Evolutionary conservation across 306 rosid species (phyloP).

Genomic region (Lotus japonicus): DNA sequence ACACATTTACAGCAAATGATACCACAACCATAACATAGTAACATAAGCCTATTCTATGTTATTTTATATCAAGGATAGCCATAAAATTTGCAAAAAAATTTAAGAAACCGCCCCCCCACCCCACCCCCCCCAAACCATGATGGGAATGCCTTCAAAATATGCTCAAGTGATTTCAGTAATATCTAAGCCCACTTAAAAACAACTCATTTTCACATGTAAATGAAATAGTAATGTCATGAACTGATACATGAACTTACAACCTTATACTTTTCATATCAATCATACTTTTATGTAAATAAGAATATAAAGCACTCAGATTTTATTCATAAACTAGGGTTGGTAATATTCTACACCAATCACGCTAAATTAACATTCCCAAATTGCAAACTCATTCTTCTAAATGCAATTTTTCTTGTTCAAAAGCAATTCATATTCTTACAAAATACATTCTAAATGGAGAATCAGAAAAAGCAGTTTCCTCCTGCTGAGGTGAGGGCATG

Average conservation of each 20-base stretch:
- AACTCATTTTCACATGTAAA: no score
- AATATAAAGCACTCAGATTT: neutral
- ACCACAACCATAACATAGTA: constrained; percentile 11
- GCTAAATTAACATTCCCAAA: no score
- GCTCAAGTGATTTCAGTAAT: constrained; percentile 1
- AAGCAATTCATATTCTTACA: no score
- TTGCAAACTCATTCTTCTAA: no score
- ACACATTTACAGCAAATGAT: constrained; percentile 16
- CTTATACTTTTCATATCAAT: neutral
- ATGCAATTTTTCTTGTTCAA: no score
- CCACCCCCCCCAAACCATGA: no score
- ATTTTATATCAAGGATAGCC: constrained; percentile 10
- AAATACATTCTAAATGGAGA: no score
- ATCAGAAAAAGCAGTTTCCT: no score
- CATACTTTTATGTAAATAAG: neutral
- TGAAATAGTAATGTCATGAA: neutral
- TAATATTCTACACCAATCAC: no score
- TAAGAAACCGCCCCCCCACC: no score
- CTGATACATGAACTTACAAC: neutral
- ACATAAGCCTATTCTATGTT: constrained; percentile 1
- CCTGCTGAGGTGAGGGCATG: no score
- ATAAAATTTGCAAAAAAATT: neutral
- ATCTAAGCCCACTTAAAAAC: neutral
- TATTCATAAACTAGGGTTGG: neutral
- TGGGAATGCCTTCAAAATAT: neutral